Evolutionary conservation across 306 rosid genomes (phyloP).

Genomic region (Quercus aquifolioides): DNA sequence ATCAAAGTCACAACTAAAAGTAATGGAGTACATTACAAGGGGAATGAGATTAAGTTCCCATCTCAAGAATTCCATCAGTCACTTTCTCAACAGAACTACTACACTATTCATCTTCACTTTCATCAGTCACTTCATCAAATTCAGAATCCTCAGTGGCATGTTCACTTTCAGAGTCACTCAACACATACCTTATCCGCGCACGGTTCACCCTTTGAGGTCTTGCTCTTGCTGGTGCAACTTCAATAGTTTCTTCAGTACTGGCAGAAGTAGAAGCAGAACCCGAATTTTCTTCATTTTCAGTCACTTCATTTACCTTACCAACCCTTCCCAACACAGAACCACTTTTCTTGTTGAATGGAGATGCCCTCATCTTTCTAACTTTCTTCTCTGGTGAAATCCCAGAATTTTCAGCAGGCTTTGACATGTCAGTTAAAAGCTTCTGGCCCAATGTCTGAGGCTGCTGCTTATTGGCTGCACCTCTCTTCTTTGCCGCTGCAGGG

Average conservation of each 20-base stretch:
- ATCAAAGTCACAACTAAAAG: too few relatives aligned
- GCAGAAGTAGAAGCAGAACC: slow-evolving; percentile 41
- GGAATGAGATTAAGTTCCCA: not conserved
- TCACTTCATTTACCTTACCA: slow-evolving; percentile 26
- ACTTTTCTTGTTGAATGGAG: slow-evolving; percentile 88
- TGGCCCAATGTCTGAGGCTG: slow-evolving; percentile 48
- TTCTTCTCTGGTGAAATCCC: slow-evolving; percentile 75
- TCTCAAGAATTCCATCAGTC: not conserved
- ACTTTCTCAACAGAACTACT: not conserved
- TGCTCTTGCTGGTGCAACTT: slow-evolving; percentile 42
- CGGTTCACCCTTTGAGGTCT: slow-evolving; percentile 66
- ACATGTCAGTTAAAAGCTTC: slow-evolving; percentile 62
- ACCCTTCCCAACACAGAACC: slow-evolving; percentile 55
- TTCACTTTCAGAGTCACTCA: slow-evolving; percentile 74
- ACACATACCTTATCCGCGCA: slow-evolving; percentile 35
- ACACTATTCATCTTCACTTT: slow-evolving; percentile 40
- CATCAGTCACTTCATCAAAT: slow-evolving; percentile 25
- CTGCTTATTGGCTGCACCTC: slow-evolving; percentile 42
- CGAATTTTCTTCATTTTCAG: slow-evolving; percentile 21
- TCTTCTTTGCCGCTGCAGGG: slow-evolving; percentile 44
- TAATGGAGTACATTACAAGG: too few relatives aligned
- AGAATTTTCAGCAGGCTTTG: slow-evolving; percentile 47
- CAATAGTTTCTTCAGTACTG: slow-evolving; percentile 28
- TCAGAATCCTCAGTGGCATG: slow-evolving; percentile 43
- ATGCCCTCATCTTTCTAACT: slow-evolving; percentile 86